Evolutionary conservation across 2,329 filamentous ascomycete genomes (phyloP).

Genomic region (Dothideomycetes sp.): DNA sequence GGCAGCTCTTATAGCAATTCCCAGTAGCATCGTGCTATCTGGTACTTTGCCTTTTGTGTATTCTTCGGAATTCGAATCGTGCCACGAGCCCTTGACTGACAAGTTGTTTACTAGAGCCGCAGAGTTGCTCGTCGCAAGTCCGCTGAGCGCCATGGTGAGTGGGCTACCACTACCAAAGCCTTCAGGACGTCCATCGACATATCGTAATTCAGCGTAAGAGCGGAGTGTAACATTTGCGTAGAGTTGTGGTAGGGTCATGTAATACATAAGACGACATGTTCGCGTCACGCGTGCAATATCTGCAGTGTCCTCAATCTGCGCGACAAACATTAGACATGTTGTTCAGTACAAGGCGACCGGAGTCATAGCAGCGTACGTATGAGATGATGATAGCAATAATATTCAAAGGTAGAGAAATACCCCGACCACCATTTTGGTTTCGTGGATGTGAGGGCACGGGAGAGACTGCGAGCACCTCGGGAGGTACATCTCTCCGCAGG

Average conservation of each 20-base stretch:
- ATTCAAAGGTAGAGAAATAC: constrained; percentile 41
- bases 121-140: constrained; percentile 46
- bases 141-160: constrained; percentile 52
- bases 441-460: constrained; percentile 5
- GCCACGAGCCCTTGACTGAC: constrained; percentile 44
- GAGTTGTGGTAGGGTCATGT: constrained; percentile 52
- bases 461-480: constrained; percentile 4
- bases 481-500: constrained; percentile 5
- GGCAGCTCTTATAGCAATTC: constrained; percentile 47
- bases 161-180: constrained; percentile 52
- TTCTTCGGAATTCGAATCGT: constrained; percentile 45
- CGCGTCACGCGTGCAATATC: constrained; percentile 50
- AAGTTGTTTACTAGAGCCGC: constrained; percentile 42
- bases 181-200: constrained; percentile 45
- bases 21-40: constrained; percentile 54
- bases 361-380: constrained; percentile 29
- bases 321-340: constrained; percentile 1
- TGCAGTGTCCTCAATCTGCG: constrained; percentile 45
- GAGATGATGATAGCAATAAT: constrained; percentile 46
- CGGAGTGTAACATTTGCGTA: constrained; percentile 46
- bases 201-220: constrained; percentile 49
- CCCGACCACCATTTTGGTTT: neutral
- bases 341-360: neutral
- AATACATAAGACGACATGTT: constrained; percentile 51
- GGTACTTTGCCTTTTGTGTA: constrained; percentile 48